Percentiles rank a stretch among this genome's conserved stretches.
Conservation (phyloP, 306 rosid genomes). For the Quercus robur region DNA sequence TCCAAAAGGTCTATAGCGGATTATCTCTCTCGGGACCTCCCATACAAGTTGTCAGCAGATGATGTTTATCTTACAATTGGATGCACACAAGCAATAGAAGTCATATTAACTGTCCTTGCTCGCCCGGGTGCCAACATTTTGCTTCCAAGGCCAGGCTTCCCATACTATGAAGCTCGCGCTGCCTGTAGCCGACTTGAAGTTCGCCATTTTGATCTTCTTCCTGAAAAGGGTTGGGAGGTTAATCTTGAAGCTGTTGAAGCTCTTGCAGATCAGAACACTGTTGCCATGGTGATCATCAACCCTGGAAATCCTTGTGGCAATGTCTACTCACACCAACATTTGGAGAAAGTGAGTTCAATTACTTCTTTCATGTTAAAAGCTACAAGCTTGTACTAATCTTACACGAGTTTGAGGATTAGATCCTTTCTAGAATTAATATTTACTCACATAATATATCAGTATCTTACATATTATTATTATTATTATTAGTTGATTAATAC, state of each 20-base stretch:
- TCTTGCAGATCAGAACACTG: conserved; percentile 26
- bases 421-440: too few relatives aligned
- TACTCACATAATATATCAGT: too few relatives aligned
- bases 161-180: conserved; percentile 14
- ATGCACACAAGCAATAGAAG: conserved; percentile 29
- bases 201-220: conserved; percentile 25
- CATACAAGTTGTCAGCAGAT: conserved; percentile 15
- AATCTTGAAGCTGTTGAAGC: conserved; percentile 30
- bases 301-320: conserved; percentile 41
- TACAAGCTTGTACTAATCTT: too few relatives aligned
- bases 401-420: too few relatives aligned
- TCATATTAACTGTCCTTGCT: conserved; percentile 4
- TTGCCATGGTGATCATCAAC: conserved; percentile 30
- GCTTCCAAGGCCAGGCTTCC: conserved; percentile 32
- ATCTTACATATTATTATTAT: not conserved
- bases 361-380: not conserved
- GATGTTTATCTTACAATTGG: conserved; percentile 27
- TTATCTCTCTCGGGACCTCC: conserved; percentile 24
- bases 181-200: conserved; percentile 19
- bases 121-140: conserved; percentile 34
- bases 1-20: conserved; percentile 35
- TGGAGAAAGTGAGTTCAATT: conserved; percentile 22
- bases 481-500: not conserved
- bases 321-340: conserved; percentile 25
- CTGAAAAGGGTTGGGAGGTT: conserved; percentile 29